Evolutionary conservation across 768 basidiomycete genomes (phyloP).

Genomic region (Rhizopogon rudus): DNA sequence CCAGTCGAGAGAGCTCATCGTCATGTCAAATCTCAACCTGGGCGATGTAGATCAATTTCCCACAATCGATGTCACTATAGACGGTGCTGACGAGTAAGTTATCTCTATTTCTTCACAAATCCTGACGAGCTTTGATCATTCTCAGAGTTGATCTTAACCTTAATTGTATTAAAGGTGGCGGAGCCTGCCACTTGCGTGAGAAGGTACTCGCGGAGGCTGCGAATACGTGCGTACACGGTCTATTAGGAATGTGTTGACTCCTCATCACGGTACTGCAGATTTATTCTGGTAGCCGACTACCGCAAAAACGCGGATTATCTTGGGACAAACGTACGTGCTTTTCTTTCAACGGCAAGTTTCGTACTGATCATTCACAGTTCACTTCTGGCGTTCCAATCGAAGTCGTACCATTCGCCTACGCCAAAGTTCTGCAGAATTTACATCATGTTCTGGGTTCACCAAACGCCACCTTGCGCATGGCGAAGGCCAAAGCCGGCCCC

Average conservation of each 20-base stretch:
- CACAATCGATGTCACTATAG: conserved; percentile 91
- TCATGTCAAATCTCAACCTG: conserved; percentile 66
- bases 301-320: conserved; percentile 85
- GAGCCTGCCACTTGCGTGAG: conserved; percentile 93
- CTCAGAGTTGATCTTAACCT: conserved; percentile 77
- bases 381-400: conserved; percentile 90
- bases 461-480: conserved; percentile 85
- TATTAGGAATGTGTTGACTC: not conserved
- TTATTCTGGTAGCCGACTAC: conserved; percentile 91
- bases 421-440: conserved; percentile 74
- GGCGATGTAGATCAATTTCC: conserved; percentile 91
- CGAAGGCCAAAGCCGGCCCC: conserved; percentile 88
- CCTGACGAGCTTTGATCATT: not conserved
- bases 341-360: not conserved
- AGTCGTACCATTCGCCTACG: conserved; percentile 95
- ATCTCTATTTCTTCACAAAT: not conserved
- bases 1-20: conserved; percentile 94
- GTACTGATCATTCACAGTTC: conserved; percentile 45
- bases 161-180: conserved; percentile 96
- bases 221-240: conserved; percentile 46
- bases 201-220: conserved; percentile 98
- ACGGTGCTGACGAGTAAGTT: conserved; percentile 93
- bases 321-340: conserved; percentile 68
- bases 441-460: conserved; percentile 57
- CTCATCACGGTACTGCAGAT: conserved; percentile 37